Evolutionary conservation across 306 rosid genomes (phyloP), one percentile per base, ranked within the genome.

Genomic region (Trichosanthes truncata): DNA sequence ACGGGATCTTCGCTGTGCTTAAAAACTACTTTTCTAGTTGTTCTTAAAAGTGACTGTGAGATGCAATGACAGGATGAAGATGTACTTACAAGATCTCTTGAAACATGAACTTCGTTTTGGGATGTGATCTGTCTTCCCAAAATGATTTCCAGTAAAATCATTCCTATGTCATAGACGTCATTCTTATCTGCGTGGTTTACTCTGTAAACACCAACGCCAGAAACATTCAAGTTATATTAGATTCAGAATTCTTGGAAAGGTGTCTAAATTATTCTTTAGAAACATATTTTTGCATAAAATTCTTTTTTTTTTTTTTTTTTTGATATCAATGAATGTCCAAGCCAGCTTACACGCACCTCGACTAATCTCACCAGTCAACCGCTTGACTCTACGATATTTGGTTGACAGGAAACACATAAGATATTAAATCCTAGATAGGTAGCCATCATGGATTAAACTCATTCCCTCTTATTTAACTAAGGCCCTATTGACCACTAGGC

Each of bases 81-180:
- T 65, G 76, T 73, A 85, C 99, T 91, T 83, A 95, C 99, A 12
- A 95, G 97, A 82, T 95, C 99, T 84, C 90, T 91, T 77, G 91
- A 78, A 65, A 84, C 82, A 20, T 90, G 91, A 40, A 89, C 97
- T 95, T 95, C 99, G 79, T 91, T 86, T 80, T 85, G 89, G 87
- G 91, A 93, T 89, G 88, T 87, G 79, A 95, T 81, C 35, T 96
- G 90, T 79, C 99, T 85, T 78, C 99, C 99, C 52, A 93, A 66
- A 84, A 93, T 91, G 84, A 92, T 83, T 86, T 95, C 99, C 38
- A 91, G 88, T 84, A 93, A 82, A 83, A 95, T 85, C 66, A 89
- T 96, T 52, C 99, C 99, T 79, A 93, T 90, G 86, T 91, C 97
- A 72, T 90, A 90, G 73, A 95, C 91, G 81, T 95, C 97, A 83